Percentiles rank a stretch among this genome's conserved stretches.
These are phyloP conservation scores for Daldinia bambusicola DNA, from an alignment of 495 filamentous ascomycete species.

Conservation along the genomic window DNA sequence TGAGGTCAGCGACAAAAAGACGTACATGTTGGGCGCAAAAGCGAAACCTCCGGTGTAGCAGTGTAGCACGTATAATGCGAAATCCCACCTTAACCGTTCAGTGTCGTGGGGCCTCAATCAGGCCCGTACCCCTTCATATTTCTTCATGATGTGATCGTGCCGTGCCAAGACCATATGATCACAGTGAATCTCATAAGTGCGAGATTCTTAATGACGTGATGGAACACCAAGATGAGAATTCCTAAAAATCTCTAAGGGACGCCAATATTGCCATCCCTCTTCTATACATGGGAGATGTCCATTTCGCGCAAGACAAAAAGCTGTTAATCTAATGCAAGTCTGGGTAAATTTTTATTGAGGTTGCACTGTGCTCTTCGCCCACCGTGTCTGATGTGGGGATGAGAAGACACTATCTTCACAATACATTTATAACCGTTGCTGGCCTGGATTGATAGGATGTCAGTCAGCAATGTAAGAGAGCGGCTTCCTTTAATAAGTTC, in stretches of 20 bases:
- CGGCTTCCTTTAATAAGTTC: neutral
- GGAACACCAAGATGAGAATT: neutral
- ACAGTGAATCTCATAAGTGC: neutral
- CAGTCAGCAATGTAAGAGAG: neutral
- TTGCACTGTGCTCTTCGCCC: too few relatives aligned
- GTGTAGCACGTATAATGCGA: neutral
- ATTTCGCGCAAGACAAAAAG: neutral
- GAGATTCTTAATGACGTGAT: conserved; percentile 12
- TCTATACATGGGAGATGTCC: neutral
- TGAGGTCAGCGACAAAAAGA: conserved; percentile 22
- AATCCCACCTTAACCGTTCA: conserved; percentile 3
- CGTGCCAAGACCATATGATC: neutral
- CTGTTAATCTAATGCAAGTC: neutral
- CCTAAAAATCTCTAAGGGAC: neutral
- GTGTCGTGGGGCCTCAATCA: neutral
- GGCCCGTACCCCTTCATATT: conserved; percentile 8
- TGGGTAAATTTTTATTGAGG: neutral
- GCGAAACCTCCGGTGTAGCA: conserved; percentile 2
- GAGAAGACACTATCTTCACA: too few relatives aligned
- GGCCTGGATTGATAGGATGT: neutral
- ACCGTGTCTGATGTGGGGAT: too few relatives aligned
- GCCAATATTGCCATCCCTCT: neutral
- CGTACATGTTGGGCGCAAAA: neutral
- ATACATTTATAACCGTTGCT: too few relatives aligned
- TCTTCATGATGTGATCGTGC: neutral